Evolutionary conservation across 495 filamentous ascomycete species (phyloP), one percentile per base, ranked within the genome.

Genomic region (Penicillium verhagenii): DNA sequence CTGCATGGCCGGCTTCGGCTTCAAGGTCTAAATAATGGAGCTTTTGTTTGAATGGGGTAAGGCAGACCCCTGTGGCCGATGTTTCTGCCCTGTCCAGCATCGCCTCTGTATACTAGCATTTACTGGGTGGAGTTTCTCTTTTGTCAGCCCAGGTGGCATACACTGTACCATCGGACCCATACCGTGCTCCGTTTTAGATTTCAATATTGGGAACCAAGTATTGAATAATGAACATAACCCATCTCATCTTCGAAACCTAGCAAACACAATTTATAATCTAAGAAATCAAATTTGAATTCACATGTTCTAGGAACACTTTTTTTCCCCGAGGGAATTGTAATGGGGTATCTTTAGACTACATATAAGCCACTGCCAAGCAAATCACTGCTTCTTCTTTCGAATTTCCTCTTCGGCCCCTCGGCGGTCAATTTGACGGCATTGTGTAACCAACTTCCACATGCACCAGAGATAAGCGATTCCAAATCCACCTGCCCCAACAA

Each of bases 1-100:
- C 50, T 98, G 94, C 69, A 98, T 98, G 94, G 84, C 84, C 35
- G 88, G 92, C 18, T 97, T 87, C 67, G 94, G 94, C 29, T 98
- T 97, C 79, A 86, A 89, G 71, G 78, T 88, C 59, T 87, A 71
- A 64, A 40, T 29, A 28, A 16, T 4, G 26, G 2, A 13, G 3
- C 33, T 35, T 35, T 14, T n/a, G 33, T 13, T 35, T 35, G 16
- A 14, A 35, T 35, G 33, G 33, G 33, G 14, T n/a, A 35, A 35
- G 33, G 13, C 14, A 35, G 33, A 20, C 20, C 4, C 7, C 25
- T 9, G 18, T 50, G 29, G 26, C n/a, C 23, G 33, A 14, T 35
- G 13, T 16, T n/a, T 14, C 33, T n/a, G 33, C 16, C 13, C 50
- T 62, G 53, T 65, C 54, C 50, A 39, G 58, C 51, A 66, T 47